Evolutionary conservation across 2,329 filamentous ascomycete species (phyloP).

Genomic region (Aspergillus hiratsukae): DNA sequence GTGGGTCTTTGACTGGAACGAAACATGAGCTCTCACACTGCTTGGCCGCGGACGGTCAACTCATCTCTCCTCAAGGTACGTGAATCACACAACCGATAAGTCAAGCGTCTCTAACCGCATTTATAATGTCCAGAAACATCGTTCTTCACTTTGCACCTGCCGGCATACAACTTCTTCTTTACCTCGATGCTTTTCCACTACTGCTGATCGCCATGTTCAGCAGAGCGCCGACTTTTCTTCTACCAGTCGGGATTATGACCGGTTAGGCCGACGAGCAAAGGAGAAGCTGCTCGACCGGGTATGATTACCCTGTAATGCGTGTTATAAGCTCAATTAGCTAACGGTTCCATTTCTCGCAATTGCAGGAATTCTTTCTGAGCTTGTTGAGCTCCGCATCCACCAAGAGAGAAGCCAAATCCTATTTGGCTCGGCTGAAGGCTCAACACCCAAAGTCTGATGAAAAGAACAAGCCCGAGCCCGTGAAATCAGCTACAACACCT

Average conservation of each 20-base stretch:
- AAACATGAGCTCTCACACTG: conserved; percentile 35
- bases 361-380: conserved; percentile 76
- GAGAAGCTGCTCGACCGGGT: conserved; percentile 44
- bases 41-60: conserved; percentile 29
- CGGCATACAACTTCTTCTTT: not conserved
- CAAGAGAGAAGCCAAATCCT: conserved; percentile 86
- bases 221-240: conserved; percentile 31
- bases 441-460: conserved; percentile 30
- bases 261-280: conserved; percentile 37
- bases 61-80: conserved; percentile 26
- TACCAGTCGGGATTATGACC: conserved; percentile 23
- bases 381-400: conserved; percentile 85
- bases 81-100: not conserved
- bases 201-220: conserved; percentile 16
- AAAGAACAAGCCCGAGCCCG: conserved; percentile 27
- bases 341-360: conserved; percentile 1
- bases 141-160: conserved; percentile 13
- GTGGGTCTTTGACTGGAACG: conserved; percentile 8
- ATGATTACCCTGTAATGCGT: conserved; percentile 4
- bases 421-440: conserved; percentile 78
- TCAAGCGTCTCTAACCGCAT: not conserved
- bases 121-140: conserved; percentile 15
- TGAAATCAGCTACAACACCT: conserved; percentile 11
- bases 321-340: not conserved
- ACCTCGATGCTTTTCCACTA: conserved; percentile 15